Percentiles rank a stretch among this genome's conserved stretches.
Conservation (phyloP, 352 stramenopile genomes). For the Pythium dissotocum region DNA sequence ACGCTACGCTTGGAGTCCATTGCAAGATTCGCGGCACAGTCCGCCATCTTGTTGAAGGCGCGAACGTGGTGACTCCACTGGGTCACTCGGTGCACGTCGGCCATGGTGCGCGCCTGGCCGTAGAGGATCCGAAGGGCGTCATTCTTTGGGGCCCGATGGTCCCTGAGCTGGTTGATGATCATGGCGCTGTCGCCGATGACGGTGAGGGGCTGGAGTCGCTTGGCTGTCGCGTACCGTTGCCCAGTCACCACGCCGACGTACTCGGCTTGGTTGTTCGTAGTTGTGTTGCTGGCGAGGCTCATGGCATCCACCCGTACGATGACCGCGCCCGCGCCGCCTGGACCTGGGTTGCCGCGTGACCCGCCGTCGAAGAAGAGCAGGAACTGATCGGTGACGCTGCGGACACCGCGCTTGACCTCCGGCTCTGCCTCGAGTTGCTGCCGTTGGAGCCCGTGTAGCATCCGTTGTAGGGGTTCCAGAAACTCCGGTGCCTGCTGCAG, state of each 20-base stretch:
- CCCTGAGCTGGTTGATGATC: neutral
- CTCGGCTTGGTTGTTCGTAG: constrained; percentile 9
- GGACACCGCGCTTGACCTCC: neutral
- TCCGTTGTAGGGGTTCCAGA: neutral
- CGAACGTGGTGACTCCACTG: neutral
- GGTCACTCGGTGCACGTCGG: neutral
- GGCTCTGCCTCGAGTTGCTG: neutral
- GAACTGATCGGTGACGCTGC: neutral
- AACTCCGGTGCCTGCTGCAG: neutral
- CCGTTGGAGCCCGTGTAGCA: neutral
- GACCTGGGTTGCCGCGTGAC: neutral
- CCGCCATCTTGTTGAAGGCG: constrained; percentile 8
- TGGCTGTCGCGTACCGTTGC: neutral
- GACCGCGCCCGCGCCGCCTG: neutral
- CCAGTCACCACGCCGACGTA: constrained; percentile 1
- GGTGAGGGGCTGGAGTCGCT: neutral
- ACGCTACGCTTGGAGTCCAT: constrained; percentile 1
- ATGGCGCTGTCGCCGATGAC: constrained; percentile 8
- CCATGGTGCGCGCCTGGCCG: neutral
- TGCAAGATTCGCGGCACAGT: neutral
- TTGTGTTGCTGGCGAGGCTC: neutral
- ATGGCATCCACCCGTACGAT: neutral
- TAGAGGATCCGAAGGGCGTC: neutral
- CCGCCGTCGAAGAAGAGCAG: constrained; percentile 7
- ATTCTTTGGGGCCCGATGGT: neutral